Evolutionary conservation across 495 filamentous ascomycete genomes (phyloP), one percentile per base, ranked within the genome.

Genomic region (Penicillium ucsense): DNA sequence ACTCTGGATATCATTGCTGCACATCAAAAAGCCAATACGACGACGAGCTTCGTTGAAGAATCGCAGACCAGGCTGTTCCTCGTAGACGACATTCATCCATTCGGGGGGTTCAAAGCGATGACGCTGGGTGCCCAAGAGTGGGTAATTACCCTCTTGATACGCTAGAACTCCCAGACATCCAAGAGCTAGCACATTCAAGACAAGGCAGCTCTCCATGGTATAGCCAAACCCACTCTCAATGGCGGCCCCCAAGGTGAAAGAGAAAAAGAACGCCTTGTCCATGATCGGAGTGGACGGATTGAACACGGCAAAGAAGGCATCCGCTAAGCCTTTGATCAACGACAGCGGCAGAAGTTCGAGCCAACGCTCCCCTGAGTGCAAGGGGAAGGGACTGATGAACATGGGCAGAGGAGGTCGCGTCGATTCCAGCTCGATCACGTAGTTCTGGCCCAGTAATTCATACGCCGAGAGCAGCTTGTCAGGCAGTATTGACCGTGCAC

Each of bases 21-120:
- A 72, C 62, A 72, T 72, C 49, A 74, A 53, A 45, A 74, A 74
- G 10, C 70, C 70, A 47, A 74, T 71, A 27, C 70, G 68, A 32
- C 65, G 62, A 30, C 70, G 66, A 8, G 70, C 68, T 41, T 72
- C 67, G 11, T 74, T 74, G 43, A 74, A 74, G 43, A 74, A 72
- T 0, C 67, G 63, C 39, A 74, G 39, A 4, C 70, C 70, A 2
- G 66, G 57, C 28, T 65, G 62, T 20, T 71, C 67, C 54, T 72
- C 70, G 37, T 64, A 59, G 1, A 71, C 56, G 8, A 71, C 68
- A 20, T 57, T 60, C 53, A 71, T 64, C 70, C 70, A 74, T 2
- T 71, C 66, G 3, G 70, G 70, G 0, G 63, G 50, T 40, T 74
- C 70, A 31, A 74, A 74, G 39, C 51, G 63, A 54, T 51, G 53